Evolutionary conservation across 140 eudicot species (phyloP), one percentile per base, ranked within the genome.

Genomic region (Senecio squalidus): DNA sequence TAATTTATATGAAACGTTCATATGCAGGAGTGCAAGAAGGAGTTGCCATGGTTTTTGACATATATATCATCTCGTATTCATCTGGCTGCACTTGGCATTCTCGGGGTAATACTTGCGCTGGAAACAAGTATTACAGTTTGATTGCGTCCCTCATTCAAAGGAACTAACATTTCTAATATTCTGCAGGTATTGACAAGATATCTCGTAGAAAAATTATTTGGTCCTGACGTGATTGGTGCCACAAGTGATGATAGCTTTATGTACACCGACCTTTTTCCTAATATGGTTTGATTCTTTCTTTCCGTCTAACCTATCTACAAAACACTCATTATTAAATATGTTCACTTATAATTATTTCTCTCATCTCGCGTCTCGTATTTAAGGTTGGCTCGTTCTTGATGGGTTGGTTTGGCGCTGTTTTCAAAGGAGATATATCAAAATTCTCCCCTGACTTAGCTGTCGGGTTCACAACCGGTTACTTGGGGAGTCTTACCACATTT

Each of bases 401-500:
- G 94, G 97, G 95, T 9, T 90, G 95, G 97, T 76, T 74, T 6
- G 95, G 95, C 1, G 59, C 72, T 36, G 95, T 90, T 45, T 90
- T 68, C 14, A 90, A 86, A 79, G 66, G 69, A n/a, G 76, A 80
- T 51, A 85, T 90, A 30, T 14, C 83, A 23, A 67, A 34, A 11
- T 34, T 90, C 33, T 83, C 95, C 9, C 82, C 77, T 15, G 82
- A 85, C 25, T 62, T 90, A 30, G 95, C 95, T 2, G 75, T 90
- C 33, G 95, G 97, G 17, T 48, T 90, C 27, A 39, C 94, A 18
- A 85, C 97, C 1, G 90, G 97, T 55, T 90, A 83, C 67, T 57
- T 90, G 14, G 97, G 97, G 22, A 90, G 97, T 66, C 78, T 90
- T 9, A 90, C 97, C 52, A 90, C 94, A 31, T 90, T 90, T 63